Percentiles rank a stretch among this genome's conserved stretches.
phyloP scores from a whole-genome alignment of 2,329 filamentous ascomycete genomes.

The Conoideocrella luteorostrata region DNA sequence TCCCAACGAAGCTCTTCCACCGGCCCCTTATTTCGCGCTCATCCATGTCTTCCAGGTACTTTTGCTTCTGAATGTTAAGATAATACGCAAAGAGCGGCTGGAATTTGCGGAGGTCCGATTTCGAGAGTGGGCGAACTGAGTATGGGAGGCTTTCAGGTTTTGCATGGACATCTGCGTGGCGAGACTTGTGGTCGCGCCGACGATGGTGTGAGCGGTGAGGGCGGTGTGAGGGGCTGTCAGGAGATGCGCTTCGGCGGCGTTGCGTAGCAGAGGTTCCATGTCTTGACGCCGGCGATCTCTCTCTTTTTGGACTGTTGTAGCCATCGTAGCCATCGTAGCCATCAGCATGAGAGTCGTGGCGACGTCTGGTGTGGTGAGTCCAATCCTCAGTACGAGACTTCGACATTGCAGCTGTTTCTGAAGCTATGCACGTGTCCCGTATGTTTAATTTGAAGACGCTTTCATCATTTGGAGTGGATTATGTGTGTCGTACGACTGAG shows the following conservation, averaged over 20 bases:
- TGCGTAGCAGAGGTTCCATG: not conserved
- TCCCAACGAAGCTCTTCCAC: constrained; percentile 88
- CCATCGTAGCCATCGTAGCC: not conserved
- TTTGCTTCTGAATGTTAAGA: constrained; percentile 78
- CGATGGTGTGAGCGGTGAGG: constrained; percentile 15
- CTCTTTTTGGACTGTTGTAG: too few species aligned
- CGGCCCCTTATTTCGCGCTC: constrained; percentile 72
- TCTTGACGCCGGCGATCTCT: not conserved
- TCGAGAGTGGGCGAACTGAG: constrained; percentile 58
- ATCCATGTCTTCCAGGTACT: constrained; percentile 60
- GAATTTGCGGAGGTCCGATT: constrained; percentile 60
- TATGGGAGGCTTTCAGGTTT: constrained; percentile 48
- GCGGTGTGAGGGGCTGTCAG: constrained; percentile 16
- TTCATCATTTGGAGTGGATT: too few species aligned
- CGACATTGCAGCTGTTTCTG: too few species aligned
- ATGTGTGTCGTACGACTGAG: too few species aligned
- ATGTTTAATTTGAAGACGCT: too few species aligned
- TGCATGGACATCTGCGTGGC: not conserved
- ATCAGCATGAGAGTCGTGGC: too few species aligned
- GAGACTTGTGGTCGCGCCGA: constrained; percentile 4
- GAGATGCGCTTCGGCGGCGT: constrained; percentile 7
- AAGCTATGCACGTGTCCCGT: too few species aligned
- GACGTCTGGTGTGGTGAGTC: not conserved
- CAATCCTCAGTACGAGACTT: not conserved
- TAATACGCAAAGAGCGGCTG: constrained; percentile 75